A percentile compares a stretch with the other conserved stretches of the same genome.
phyloP scores from a whole-genome alignment of 129 eudicot genomes.

The Rutidosis leptorrhynchoides region DNA sequence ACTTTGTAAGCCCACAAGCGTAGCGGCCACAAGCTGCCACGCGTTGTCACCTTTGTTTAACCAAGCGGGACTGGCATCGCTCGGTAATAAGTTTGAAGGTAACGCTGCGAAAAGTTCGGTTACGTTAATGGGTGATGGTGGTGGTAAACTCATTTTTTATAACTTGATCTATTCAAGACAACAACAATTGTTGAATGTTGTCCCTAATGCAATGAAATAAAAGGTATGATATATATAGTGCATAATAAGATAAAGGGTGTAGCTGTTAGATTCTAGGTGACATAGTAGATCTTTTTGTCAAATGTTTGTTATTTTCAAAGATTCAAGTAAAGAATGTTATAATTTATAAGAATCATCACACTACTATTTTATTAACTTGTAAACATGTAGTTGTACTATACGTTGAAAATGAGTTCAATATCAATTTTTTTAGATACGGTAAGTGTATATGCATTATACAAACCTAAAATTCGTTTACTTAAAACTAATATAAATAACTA shows the following conservation, averaged over 20 bases:
- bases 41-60: conserved; percentile 42
- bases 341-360: not conserved
- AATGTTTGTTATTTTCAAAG: conserved; percentile 6
- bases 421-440: too few species aligned
- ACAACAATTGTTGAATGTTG: not conserved
- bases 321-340: not conserved
- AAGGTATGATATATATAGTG: not conserved
- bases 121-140: conserved; percentile 12
- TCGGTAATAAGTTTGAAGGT: conserved; percentile 28
- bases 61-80: conserved; percentile 32
- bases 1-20: conserved; percentile 42
- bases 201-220: too few species aligned
- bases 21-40: conserved; percentile 42
- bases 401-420: not conserved
- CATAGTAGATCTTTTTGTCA: conserved; percentile 7
- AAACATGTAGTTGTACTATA: not conserved
- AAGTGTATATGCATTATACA: too few species aligned
- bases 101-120: conserved; percentile 8
- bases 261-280: conserved; percentile 17
- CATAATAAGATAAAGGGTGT: too few species aligned
- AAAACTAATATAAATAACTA: too few species aligned
- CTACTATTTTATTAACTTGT: not conserved
- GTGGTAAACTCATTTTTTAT: conserved; percentile 15
- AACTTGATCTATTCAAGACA: not conserved
- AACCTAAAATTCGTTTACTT: too few species aligned